These are phyloP conservation scores for Arthrobotrys musiformis DNA, from an alignment of 2,329 filamentous ascomycete genomes.

Conservation along the genomic window DNA sequence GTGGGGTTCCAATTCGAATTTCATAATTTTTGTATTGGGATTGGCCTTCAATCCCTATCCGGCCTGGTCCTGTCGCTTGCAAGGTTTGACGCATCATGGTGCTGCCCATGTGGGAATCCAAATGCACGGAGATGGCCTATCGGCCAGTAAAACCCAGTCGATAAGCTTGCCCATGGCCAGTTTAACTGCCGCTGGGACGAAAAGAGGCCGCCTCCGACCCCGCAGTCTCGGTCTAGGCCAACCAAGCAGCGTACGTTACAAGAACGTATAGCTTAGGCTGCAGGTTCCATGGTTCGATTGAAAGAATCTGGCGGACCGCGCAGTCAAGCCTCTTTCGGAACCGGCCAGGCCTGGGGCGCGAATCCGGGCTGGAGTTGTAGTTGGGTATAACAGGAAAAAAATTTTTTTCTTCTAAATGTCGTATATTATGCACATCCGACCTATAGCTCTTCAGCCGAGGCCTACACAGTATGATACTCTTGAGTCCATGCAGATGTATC, in stretches of 20 bases:
- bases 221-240: slow-evolving; percentile 11
- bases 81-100: slow-evolving; percentile 28
- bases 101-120: slow-evolving; percentile 29
- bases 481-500: not conserved
- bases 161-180: slow-evolving; percentile 35
- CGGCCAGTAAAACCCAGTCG: slow-evolving; percentile 43
- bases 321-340: not conserved
- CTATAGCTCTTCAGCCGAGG: no score
- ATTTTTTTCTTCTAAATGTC: no score
- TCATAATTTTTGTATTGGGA: slow-evolving; percentile 29
- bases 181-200: not conserved
- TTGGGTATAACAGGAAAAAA: no score
- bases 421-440: no score
- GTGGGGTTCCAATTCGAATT: slow-evolving; percentile 39
- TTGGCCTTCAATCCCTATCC: not conserved
- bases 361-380: not conserved
- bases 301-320: not conserved
- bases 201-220: slow-evolving; percentile 29
- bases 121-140: slow-evolving; percentile 45
- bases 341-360: not conserved
- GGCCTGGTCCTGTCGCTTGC: slow-evolving; percentile 6
- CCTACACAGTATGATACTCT: no score
- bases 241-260: not conserved
- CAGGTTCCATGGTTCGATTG: slow-evolving; percentile 8
- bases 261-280: not conserved